phyloP scores from a whole-genome alignment of 208 protist species.

The Entamoeba invadens region DNA sequence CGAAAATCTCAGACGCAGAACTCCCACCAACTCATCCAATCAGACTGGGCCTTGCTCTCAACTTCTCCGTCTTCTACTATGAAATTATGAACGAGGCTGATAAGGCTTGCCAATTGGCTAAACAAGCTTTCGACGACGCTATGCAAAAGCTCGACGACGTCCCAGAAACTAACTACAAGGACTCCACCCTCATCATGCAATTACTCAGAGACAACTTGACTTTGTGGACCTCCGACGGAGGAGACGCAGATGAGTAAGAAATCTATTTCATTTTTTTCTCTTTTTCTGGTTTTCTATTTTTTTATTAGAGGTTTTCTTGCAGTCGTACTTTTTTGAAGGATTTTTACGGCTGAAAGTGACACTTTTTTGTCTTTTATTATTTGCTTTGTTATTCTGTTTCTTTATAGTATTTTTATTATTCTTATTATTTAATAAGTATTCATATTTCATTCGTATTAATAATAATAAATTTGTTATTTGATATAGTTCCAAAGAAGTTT shows the following conservation, averaged over 20 bases:
- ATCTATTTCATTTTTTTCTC: too few species aligned
- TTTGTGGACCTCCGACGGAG: slow-evolving; percentile 63
- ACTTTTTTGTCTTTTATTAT: too few species aligned
- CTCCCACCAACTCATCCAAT: slow-evolving; percentile 79
- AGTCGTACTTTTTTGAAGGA: too few species aligned
- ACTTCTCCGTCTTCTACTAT: slow-evolving; percentile 99
- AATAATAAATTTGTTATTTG: too few species aligned
- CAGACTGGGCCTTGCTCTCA: slow-evolving; percentile 90
- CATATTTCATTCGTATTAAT: too few species aligned
- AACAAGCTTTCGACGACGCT: slow-evolving; percentile 74
- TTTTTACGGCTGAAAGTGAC: too few species aligned
- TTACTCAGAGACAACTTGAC: slow-evolving; percentile 93
- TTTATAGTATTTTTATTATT: too few species aligned
- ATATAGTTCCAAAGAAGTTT: too few species aligned
- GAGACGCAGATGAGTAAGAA: neutral
- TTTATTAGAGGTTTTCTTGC: too few species aligned
- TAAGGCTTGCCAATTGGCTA: slow-evolving; percentile 64
- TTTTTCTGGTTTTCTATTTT: too few species aligned
- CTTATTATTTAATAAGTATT: too few species aligned
- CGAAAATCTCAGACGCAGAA: slow-evolving; percentile 43
- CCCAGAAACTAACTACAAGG: slow-evolving; percentile 85
- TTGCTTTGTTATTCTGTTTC: too few species aligned
- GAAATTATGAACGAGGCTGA: slow-evolving; percentile 90
- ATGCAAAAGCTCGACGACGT: slow-evolving; percentile 85
- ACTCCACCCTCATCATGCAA: slow-evolving; percentile 94